These are phyloP conservation scores for Macrocystidia cucumis DNA, from an alignment of 1,284 basidiomycete species.

Conservation along the genomic window DNA sequence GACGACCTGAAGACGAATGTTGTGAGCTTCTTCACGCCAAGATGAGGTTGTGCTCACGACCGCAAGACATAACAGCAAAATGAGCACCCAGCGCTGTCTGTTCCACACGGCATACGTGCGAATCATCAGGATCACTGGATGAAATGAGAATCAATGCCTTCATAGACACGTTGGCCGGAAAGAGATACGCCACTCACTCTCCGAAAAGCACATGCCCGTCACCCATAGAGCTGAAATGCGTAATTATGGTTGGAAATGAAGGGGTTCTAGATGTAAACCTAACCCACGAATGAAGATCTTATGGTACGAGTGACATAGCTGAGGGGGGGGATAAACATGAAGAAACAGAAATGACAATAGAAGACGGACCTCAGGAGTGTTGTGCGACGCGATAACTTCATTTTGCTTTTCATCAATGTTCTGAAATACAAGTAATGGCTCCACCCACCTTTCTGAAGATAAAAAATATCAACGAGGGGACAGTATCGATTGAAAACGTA, in stretches of 20 bases:
- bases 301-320: conserved; percentile 20
- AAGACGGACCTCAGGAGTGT: conserved; percentile 19
- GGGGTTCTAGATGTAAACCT: neutral
- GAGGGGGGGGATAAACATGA: conserved; percentile 1
- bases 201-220: conserved; percentile 27
- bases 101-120: conserved; percentile 38
- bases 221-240: conserved; percentile 24
- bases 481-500: conserved; percentile 34
- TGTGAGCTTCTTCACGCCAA: too few species aligned
- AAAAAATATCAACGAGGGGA: conserved; percentile 32
- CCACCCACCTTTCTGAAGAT: conserved; percentile 25
- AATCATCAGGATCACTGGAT: conserved; percentile 26
- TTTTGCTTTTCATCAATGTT: neutral
- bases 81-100: conserved; percentile 22
- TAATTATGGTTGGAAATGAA: neutral
- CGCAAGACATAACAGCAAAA: too few species aligned
- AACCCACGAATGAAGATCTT: conserved; percentile 22
- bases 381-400: conserved; percentile 19
- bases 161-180: neutral
- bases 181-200: conserved; percentile 17
- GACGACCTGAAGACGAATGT: too few species aligned
- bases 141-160: neutral
- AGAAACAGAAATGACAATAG: neutral
- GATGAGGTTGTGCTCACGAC: too few species aligned
- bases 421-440: neutral